Base-by-base conservation (phyloP, 2,329 filamentous ascomycete species). In the Aspergillus nomiae region DNA sequence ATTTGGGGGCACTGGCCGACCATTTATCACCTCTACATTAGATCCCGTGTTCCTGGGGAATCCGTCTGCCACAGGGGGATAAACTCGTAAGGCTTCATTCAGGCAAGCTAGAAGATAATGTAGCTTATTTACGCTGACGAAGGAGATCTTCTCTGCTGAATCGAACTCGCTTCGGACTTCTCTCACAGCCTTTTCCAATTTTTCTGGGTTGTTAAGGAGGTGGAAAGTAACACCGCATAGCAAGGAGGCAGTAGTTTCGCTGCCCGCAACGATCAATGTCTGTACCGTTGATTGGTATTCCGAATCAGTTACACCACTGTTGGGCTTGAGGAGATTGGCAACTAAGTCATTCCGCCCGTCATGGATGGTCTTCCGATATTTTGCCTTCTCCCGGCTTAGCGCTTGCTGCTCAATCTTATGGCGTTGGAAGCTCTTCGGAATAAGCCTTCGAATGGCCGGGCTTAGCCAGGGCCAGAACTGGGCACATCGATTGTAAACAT, bases 31-130 rank as follows among this genome's bases (percentile, higher is more conserved):
- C 43, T 61, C 59, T 3, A 55, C 32, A 34, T 61, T 58, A 9
- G 30, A 32, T 9, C 16, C 45, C 1, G 59, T 61, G 19, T 58
- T 61, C 28, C 61, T 50, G 2, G 61, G 61, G 8, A 63, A 59
- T 34, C 36, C 61, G 11, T 56, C 61, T 1, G 75, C 72, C 0
- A 80, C 78, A 0, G 81, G 77, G 3, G 83, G 81, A 4, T 78
- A 78, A 57, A 84, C 71, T 19, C 83, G 78, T 61, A 85, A 71
- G 0, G 78, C 71, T 67, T 85, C 83, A 50, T 84, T 78, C 46
- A 85, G 76, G 60, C 77, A 78, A 4, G 82, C 83, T 6, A 76
- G 74, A 0, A 85, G 72, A 65, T 83, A 85, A 0, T 73, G 69
- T 8, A 84, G 68, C 30, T 34, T 24, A 3, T 59, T 56, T 14